Evolutionary conservation across 2,329 filamentous ascomycete genomes (phyloP).

Genomic region (Trichophyton benhamiae): DNA sequence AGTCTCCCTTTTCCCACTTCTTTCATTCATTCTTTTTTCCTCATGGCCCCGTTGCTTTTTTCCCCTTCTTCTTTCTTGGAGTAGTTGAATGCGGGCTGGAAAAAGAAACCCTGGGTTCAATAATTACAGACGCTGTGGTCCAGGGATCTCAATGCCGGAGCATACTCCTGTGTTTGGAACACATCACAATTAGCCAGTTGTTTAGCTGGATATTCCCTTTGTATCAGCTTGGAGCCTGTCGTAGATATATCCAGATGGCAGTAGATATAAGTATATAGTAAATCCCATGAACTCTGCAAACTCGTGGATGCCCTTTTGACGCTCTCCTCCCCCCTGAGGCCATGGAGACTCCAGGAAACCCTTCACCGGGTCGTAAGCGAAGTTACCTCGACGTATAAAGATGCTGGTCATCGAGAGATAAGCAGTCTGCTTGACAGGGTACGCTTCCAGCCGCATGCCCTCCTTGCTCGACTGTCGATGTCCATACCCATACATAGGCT

Average conservation of each 20-base stretch:
- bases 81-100: neutral
- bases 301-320: too few relatives aligned
- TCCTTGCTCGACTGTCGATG: too few relatives aligned
- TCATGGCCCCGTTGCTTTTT: neutral
- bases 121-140: neutral
- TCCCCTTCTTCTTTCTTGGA: neutral
- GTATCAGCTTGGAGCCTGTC: too few relatives aligned
- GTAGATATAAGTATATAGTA: neutral
- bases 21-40: neutral
- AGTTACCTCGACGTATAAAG: neutral
- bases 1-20: neutral
- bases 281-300: neutral
- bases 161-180: slow-evolving; percentile 2
- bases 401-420: neutral
- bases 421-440: neutral
- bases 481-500: neutral
- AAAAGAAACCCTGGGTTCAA: neutral
- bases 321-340: neutral
- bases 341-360: neutral
- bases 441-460: slow-evolving; percentile 1
- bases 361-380: slow-evolving; percentile 3
- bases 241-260: neutral
- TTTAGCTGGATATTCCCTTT: too few relatives aligned
- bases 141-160: neutral
- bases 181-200: neutral